Conservation (phyloP, 2,329 filamentous ascomycete species). For the Penicillium sp. region DNA sequence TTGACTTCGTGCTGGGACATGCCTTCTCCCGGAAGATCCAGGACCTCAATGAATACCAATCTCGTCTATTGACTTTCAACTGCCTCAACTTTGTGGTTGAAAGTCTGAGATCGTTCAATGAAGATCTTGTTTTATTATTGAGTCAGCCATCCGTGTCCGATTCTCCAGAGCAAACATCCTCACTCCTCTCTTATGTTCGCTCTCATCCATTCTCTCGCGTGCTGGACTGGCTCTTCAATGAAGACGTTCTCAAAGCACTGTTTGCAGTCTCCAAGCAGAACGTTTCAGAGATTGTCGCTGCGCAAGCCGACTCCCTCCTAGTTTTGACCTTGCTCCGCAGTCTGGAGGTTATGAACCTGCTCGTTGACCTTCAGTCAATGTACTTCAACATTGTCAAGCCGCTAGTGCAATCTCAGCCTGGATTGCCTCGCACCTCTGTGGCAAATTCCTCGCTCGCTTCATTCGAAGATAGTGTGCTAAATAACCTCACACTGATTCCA, state of each 20-base stretch:
- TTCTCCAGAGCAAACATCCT: constrained; percentile 70
- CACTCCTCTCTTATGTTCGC: constrained; percentile 76
- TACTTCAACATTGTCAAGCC: constrained; percentile 88
- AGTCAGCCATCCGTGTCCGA: constrained; percentile 78
- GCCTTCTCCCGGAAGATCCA: constrained; percentile 70
- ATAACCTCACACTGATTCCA: constrained; percentile 75
- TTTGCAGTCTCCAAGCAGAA: constrained; percentile 80
- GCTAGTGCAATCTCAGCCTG: constrained; percentile 67
- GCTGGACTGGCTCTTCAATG: constrained; percentile 98
- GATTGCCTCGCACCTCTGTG: constrained; percentile 62
- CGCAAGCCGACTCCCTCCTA: constrained; percentile 75
- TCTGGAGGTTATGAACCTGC: constrained; percentile 80
- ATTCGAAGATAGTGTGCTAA: constrained; percentile 88
- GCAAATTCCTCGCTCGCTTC: constrained; percentile 78
- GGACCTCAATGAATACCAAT: constrained; percentile 69
- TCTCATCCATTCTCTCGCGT: constrained; percentile 91
- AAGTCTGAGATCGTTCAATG: constrained; percentile 86
- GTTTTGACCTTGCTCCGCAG: constrained; percentile 76
- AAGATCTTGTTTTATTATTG: constrained; percentile 83
- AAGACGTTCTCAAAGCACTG: constrained; percentile 77
- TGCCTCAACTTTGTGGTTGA: constrained; percentile 82
- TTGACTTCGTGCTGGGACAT: constrained; percentile 85
- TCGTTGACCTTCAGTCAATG: constrained; percentile 85
- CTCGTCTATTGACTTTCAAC: constrained; percentile 71
- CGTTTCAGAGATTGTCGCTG: constrained; percentile 68